These are phyloP conservation scores for Chrysoporthe austroafricana DNA, from an alignment of 2,329 filamentous ascomycete species.

Conservation along the genomic window DNA sequence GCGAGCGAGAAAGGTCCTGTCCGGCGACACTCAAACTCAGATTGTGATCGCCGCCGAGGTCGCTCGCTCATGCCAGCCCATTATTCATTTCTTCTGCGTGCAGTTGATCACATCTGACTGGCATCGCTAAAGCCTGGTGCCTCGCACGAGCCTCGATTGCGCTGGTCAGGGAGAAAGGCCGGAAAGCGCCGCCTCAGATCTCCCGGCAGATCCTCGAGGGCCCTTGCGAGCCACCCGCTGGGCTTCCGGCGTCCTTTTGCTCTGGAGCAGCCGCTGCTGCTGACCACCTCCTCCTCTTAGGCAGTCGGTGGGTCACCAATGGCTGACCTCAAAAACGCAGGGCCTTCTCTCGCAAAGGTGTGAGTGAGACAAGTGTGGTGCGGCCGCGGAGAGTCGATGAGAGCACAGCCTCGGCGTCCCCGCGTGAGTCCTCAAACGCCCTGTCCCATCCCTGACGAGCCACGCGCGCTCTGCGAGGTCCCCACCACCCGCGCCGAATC, in stretches of 20 bases:
- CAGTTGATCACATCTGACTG: slow-evolving; percentile 17
- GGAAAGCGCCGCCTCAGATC: slow-evolving; percentile 22
- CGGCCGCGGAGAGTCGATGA: background rate
- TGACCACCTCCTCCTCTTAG: background rate
- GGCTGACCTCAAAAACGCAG: background rate
- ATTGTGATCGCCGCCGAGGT: slow-evolving; percentile 2
- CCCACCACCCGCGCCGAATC: background rate
- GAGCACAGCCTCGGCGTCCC: background rate
- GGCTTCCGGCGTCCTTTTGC: background rate
- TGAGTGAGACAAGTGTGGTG: background rate
- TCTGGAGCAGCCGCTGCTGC: background rate
- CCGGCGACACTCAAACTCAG: background rate
- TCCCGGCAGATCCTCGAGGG: slow-evolving; percentile 16
- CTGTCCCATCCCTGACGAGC: background rate
- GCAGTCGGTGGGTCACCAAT: background rate
- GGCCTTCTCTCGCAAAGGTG: background rate
- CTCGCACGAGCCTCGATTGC: background rate
- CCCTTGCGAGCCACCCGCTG: slow-evolving; percentile 9
- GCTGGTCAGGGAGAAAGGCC: slow-evolving; percentile 8
- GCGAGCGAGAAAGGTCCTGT: background rate
- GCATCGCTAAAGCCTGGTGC: background rate
- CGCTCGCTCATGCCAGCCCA: background rate
- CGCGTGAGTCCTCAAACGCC: background rate
- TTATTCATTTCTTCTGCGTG: slow-evolving; percentile 10
- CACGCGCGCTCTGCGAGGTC: slow-evolving; percentile 4